Conservation (phyloP, 148 eudicot species). For the Camellia lanceoleosa region DNA sequence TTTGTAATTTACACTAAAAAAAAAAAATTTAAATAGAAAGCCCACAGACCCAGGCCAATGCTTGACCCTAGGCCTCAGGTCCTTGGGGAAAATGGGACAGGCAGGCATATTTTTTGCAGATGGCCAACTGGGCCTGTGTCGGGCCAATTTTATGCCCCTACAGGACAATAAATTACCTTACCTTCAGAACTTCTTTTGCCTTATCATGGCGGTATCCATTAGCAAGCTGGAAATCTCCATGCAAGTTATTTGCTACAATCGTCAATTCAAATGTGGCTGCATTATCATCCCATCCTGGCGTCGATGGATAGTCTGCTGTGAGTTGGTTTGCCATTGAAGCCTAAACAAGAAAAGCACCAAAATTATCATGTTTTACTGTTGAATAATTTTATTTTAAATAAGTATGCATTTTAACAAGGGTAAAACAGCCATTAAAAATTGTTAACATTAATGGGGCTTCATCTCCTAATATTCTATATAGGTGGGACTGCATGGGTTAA, state of each 20-base stretch:
- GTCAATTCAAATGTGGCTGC: conserved; percentile 77
- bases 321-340: conserved; percentile 55
- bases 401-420: not conserved
- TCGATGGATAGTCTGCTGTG: conserved; percentile 73
- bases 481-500: too few species aligned
- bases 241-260: conserved; percentile 57
- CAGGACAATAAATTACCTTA: conserved; percentile 12
- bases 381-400: not conserved
- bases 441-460: too few species aligned
- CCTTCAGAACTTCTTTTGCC: conserved; percentile 62
- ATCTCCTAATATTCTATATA: too few species aligned
- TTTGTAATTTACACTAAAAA: too few species aligned
- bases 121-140: too few species aligned
- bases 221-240: conserved; percentile 78
- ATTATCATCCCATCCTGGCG: conserved; percentile 83
- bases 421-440: too few species aligned
- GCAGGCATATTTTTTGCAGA: too few species aligned
- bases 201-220: conserved; percentile 67
- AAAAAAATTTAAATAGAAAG: too few species aligned
- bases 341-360: conserved; percentile 34
- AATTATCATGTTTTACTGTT: not conserved
- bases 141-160: too few species aligned
- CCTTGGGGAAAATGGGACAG: too few species aligned
- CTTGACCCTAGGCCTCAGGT: too few species aligned
- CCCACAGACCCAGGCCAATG: too few species aligned